Base-by-base conservation (phyloP, 2,329 filamentous ascomycete species). In the Xylaria sp. region DNA sequence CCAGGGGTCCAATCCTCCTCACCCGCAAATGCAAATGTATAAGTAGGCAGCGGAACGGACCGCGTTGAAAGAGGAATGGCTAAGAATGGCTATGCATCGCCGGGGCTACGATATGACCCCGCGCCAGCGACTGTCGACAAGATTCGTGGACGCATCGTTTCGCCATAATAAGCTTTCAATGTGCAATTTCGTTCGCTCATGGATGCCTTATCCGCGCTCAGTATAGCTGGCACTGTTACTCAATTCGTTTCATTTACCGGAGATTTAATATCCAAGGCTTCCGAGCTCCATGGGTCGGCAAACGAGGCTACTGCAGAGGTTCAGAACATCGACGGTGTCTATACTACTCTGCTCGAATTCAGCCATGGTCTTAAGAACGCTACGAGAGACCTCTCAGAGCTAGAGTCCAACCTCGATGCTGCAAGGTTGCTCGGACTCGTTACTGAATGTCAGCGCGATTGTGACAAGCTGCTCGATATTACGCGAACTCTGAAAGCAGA, bases 161-260 rank as follows among this genome's bases (percentile, higher is more conserved):
- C 15, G 30, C 23, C 28, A 45, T 50, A 48, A 20, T 8, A 58
- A 39, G 15, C 30, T 63, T 30, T n/a, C 28, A 55, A 66, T 58
- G 64, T 63, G 52, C 15, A 59, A 56, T 28, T 55, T 13, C 28
- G 45, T 32, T 55, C 45, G 46, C 59, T 25, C 59, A 67, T 67
- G 65, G 65, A 67, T 34, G 60, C 65, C 39, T 39, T 67, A 36
- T 63, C 65, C 18, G 65, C 65, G 18, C 53, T 67, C 23, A 60
- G 65, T 25, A 63, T 67, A 59, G 65, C 65, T 41, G 65, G 59
- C 15, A 67, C 59, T 4, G 53, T 63, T 13, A 41, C 45, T 23
- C 65, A 67, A 59, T 67, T 67, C 20, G 59, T 63, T 23, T 59
- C 59, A n/a, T 67, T 67, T 28, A 36, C 65, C 1, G 65, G 50